Percentiles rank a stretch among this genome's conserved stretches.
These are phyloP conservation scores for Citeromyces hawaiiensis DNA, from an alignment of 1,139 yeast species.

Conservation along the genomic window DNA sequence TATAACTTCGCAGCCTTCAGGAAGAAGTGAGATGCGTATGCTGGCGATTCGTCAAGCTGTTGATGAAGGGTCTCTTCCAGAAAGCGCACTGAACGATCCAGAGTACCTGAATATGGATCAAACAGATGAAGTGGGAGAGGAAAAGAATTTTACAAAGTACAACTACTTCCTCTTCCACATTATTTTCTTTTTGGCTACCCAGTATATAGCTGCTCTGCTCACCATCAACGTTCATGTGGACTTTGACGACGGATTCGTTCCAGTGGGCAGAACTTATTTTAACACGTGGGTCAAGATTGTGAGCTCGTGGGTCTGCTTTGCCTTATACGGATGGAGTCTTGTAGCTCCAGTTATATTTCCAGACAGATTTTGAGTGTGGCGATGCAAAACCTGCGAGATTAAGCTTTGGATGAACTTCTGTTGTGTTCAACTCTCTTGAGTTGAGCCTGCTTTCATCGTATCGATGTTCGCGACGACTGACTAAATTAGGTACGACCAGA, in stretches of 20 bases:
- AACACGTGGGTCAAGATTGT: conserved; percentile 90
- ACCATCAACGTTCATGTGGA: conserved; percentile 87
- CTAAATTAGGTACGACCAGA: no score
- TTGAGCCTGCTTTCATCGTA: no score
- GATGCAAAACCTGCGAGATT: no score
- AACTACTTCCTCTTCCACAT: conserved; percentile 83
- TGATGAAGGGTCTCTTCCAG: conserved; percentile 88
- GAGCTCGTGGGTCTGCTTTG: conserved; percentile 86
- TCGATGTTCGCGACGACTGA: no score
- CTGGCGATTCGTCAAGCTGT: conserved; percentile 91
- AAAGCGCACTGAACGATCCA: conserved; percentile 69
- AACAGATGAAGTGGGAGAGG: conserved; percentile 39
- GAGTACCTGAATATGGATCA: conserved; percentile 44
- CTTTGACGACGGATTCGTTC: conserved; percentile 71
- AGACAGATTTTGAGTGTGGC: conserved; percentile 64
- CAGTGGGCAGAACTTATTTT: conserved; percentile 94
- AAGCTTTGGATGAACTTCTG: no score
- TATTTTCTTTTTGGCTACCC: conserved; percentile 90
- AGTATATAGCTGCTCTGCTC: conserved; percentile 87
- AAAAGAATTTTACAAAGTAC: conserved; percentile 58
- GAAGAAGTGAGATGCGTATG: conserved; percentile 59
- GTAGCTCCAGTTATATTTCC: conserved; percentile 86
- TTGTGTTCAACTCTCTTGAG: no score
- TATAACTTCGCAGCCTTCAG: conserved; percentile 37
- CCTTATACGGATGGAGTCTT: conserved; percentile 80